Percentiles rank a stretch among this genome's conserved stretches.
phyloP scores from a whole-genome alignment of 257 asterid genomes.

The Ilex asprella region DNA sequence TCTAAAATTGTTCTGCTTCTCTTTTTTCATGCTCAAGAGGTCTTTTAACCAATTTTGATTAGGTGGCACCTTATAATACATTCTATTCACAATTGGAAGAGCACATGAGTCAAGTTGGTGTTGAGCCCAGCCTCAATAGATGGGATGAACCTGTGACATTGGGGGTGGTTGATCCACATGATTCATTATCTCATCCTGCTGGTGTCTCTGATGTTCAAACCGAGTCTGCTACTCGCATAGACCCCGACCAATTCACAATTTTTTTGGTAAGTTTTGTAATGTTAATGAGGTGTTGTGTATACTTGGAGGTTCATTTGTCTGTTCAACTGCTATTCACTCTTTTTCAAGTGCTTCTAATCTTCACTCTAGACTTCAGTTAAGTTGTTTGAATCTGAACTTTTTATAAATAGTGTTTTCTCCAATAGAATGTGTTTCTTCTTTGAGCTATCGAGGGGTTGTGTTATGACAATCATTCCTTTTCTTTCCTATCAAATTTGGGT shows the following conservation, averaged over 20 bases:
- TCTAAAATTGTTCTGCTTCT: neutral
- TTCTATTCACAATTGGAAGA: conserved; percentile 70
- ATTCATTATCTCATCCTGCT: conserved; percentile 89
- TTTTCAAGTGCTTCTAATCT: too few relatives aligned
- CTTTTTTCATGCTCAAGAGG: neutral
- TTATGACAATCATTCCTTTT: too few relatives aligned
- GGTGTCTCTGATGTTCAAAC: conserved; percentile 89
- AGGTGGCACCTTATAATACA: conserved; percentile 90
- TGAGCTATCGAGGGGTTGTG: too few relatives aligned
- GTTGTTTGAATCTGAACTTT: too few relatives aligned
- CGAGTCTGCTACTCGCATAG: conserved; percentile 72
- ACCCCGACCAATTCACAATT: conserved; percentile 76
- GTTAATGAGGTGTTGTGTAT: too few relatives aligned
- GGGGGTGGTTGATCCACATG: conserved; percentile 92
- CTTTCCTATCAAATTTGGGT: too few relatives aligned
- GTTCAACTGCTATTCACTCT: too few relatives aligned
- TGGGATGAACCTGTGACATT: conserved; percentile 84
- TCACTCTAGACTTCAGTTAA: too few relatives aligned
- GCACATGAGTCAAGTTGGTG: conserved; percentile 78
- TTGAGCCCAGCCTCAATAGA: conserved; percentile 59
- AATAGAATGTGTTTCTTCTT: too few relatives aligned
- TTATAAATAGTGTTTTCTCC: too few relatives aligned
- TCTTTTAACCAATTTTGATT: conserved; percentile 10
- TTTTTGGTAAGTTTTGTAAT: conserved; percentile 42
- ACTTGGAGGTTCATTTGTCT: too few relatives aligned